Base-by-base conservation (phyloP, 108 stramenopile genomes). In the Cyclostephanos tholiformis region DNA sequence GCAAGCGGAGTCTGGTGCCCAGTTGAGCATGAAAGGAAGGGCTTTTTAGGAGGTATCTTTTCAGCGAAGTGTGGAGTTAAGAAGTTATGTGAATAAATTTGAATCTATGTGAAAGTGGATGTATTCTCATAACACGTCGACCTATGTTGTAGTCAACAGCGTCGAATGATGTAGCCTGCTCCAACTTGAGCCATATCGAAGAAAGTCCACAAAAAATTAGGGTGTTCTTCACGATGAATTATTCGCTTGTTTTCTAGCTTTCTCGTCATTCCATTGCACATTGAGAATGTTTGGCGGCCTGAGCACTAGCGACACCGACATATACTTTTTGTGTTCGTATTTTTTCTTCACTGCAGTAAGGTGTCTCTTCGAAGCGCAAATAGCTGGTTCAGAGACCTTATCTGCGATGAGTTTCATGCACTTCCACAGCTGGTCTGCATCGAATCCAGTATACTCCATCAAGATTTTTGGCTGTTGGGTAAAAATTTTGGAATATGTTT, bases 271-370 rank as follows among this genome's bases (percentile, higher is more conserved):
- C 44, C 14, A 26, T 9, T 30, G 22, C 50, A 39, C 56, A 53
- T 67, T 32, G 5, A 49, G 38, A 44, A 78, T 44, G 59, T 32
- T 62, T 13, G 87, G 87, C 11, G 69, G 60, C 11, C 41, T 55
- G n/a, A 85, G 74, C n/a, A 75, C 65, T 17, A 63, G 44, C 1
- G 90, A 79, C 11, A 87, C 84, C 10, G 71, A 35, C 8, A 73
- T 32, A 62, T 88, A 91, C 67, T 89, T 84, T 13, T 48, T 56
- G 48, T 66, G 73, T 39, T 79, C 70, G 60, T 80, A 94, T 74
- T 94, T 94, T 52, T 74, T 83, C 71, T 86, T 86, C 43, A 94
- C 90, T 26, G 89, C 82, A 36, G 70, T 62, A 5, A 94, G 81
- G 61, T 71, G 66, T 36, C 87, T 66, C 41, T 72, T 79, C 29